phyloP scores from a whole-genome alignment of 208 protist genomes.

The Trypanosoma platydactyli region DNA sequence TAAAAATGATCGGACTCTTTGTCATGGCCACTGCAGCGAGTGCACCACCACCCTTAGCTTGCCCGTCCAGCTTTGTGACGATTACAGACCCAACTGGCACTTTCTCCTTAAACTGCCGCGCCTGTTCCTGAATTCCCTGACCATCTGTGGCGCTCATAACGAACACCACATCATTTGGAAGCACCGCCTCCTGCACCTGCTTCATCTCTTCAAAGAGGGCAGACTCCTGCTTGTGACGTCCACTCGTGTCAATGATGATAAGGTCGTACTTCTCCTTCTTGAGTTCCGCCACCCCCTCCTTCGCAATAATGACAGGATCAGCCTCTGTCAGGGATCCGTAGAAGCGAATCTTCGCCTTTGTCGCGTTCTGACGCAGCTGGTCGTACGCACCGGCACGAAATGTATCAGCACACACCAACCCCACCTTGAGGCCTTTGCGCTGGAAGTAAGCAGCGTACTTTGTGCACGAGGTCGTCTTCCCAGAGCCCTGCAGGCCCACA shows the following conservation, averaged over 20 bases:
- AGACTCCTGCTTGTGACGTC: slow-evolving; percentile 98
- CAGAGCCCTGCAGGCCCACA: slow-evolving; percentile 98
- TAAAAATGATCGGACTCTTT: slow-evolving; percentile 97
- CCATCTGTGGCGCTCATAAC: slow-evolving; percentile 98
- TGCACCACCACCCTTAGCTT: slow-evolving; percentile 99
- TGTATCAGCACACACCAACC: slow-evolving; percentile 99
- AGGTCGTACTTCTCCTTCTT: slow-evolving; percentile 96
- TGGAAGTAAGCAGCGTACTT: slow-evolving; percentile 97
- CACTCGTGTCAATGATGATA: slow-evolving; percentile 99
- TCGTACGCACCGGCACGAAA: slow-evolving; percentile 97
- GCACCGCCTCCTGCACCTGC: slow-evolving; percentile 79
- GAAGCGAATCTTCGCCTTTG: slow-evolving; percentile 98
- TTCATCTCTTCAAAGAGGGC: slow-evolving; percentile 99
- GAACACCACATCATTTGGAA: slow-evolving; percentile 97
- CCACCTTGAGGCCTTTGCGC: slow-evolving; percentile 94
- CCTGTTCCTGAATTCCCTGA: slow-evolving; percentile 96
- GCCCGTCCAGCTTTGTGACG: slow-evolving; percentile 99
- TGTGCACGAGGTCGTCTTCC: slow-evolving; percentile 98
- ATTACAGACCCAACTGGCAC: slow-evolving; percentile 98
- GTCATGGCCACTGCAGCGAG: slow-evolving; percentile 97
- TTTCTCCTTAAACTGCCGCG: slow-evolving; percentile 85
- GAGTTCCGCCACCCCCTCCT: slow-evolving; percentile 96
- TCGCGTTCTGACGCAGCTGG: slow-evolving; percentile 99
- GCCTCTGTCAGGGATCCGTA: slow-evolving; percentile 96
- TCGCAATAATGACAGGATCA: slow-evolving; percentile 96